Base-by-base conservation (phyloP, 1,139 yeast genomes). In the Suhomyces atakaporum region DNA sequence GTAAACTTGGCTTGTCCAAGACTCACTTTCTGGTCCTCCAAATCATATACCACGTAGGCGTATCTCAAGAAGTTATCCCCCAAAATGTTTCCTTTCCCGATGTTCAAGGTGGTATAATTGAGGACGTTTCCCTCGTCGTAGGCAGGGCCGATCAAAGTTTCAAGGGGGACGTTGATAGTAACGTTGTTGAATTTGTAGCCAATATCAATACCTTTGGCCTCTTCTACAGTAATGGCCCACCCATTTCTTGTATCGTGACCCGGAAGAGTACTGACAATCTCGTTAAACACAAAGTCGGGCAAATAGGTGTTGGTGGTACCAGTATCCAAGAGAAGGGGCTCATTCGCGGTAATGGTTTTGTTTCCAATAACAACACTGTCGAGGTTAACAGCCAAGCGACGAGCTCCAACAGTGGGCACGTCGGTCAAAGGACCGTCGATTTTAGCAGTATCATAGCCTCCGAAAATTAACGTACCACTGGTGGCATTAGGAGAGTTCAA, bases 231-330 rank as follows among this genome's bases (percentile, higher is more conserved):
- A 4, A 31, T 14, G 7, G 9, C 11, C 35, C 35, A 31, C 3
- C 30, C 29, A 29, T 26, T 12, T 2, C 10, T 7, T 7, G 31
- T 27, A 2, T 11, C 9, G 14, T 8, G 3, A 3, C 34, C 38
- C 3, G 34, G 34, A 18, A 30, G n/a, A n/a, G n/a, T n/a, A n/a
- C n/a, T n/a, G n/a, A 42, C 40, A 7, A 53, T 42, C 19, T 50
- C 58, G 14, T 50, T 38, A 22, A 24, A 13, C 9, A 20, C 14
- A 6, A 22, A 12, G 5, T 6, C 7, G 4, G 87, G 84, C 2
- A 79, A 56, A 44, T 71, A 73, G 4, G 82, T 67, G 35, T 77
- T 58, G 2, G 89, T 77, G 6, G 89, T 75, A 27, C 92, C 92
- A 2, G 86, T 75, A 56, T 84, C 92, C 27, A 84, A 58, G 29